A percentile compares a stretch with the other conserved stretches of the same genome.
These are phyloP conservation scores for Saturnispora sekii DNA, from an alignment of 805 yeast genomes.

Conservation along the genomic window DNA sequence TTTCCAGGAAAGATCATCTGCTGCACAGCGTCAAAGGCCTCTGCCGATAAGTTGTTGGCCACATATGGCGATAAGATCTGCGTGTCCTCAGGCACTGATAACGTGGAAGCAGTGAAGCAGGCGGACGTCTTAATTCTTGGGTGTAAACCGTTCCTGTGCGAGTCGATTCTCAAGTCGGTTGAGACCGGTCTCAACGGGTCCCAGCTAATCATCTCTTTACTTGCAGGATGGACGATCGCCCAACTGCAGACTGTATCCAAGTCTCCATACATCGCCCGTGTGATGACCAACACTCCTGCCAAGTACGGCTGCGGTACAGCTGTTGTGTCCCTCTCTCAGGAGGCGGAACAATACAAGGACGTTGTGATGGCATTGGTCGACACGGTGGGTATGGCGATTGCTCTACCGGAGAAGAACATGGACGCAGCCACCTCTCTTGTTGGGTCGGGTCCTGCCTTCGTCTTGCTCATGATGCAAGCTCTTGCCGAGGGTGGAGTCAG, in stretches of 20 bases:
- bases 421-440: constrained; percentile 93
- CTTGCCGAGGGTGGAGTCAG: constrained; percentile 89
- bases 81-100: constrained; percentile 38
- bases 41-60: constrained; percentile 39
- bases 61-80: constrained; percentile 45
- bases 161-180: constrained; percentile 46
- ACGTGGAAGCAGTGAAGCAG: constrained; percentile 47
- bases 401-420: constrained; percentile 83
- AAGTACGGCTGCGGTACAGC: constrained; percentile 91
- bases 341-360: constrained; percentile 37
- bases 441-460: constrained; percentile 96
- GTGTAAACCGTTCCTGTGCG: constrained; percentile 76
- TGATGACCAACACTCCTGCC: constrained; percentile 98
- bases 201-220: constrained; percentile 53
- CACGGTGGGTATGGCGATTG: constrained; percentile 59
- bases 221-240: constrained; percentile 87
- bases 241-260: constrained; percentile 40
- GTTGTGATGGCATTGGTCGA: constrained; percentile 43
- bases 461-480: constrained; percentile 80
- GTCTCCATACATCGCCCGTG: constrained; percentile 61
- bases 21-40: constrained; percentile 53
- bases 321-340: constrained; percentile 62
- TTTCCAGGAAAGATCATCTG: constrained; percentile 68
- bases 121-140: constrained; percentile 73
- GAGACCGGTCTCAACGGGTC: constrained; percentile 31